phyloP scores from a whole-genome alignment of 768 basidiomycete genomes.

The Myochromella boudieri region DNA sequence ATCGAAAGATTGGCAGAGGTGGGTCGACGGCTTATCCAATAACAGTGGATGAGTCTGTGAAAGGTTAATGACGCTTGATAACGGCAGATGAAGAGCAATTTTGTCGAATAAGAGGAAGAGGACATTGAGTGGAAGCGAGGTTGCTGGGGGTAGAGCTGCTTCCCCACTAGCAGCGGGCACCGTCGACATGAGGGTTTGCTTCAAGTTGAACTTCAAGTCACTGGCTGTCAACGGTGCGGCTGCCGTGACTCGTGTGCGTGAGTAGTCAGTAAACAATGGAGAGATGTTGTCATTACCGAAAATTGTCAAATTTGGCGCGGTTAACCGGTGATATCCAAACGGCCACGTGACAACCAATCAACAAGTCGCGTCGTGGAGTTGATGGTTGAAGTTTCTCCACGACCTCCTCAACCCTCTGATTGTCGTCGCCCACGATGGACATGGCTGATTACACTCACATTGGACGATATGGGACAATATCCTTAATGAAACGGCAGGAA shows the following conservation, averaged over 20 bases:
- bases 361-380: background rate
- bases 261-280: too few species aligned
- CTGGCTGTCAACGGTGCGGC: too few species aligned
- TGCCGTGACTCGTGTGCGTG: too few species aligned
- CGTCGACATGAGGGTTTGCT: background rate
- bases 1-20: conserved; percentile 12
- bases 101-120: conserved; percentile 9
- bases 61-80: conserved; percentile 7
- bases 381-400: conserved; percentile 1
- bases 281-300: too few species aligned
- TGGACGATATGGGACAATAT: conserved; percentile 67
- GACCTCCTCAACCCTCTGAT: conserved; percentile 1
- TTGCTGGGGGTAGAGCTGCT: too few species aligned
- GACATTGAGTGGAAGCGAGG: conserved; percentile 5
- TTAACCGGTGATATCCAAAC: too few species aligned
- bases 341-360: background rate
- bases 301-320: background rate
- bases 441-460: conserved; percentile 33
- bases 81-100: conserved; percentile 8
- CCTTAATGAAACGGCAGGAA: conserved; percentile 56
- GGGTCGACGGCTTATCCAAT: conserved; percentile 4
- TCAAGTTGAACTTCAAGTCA: background rate
- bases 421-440: conserved; percentile 16
- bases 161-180: too few species aligned
- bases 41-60: conserved; percentile 7